Base-by-base conservation (phyloP, 345 rosid genomes). In the Ricinus communis region DNA sequence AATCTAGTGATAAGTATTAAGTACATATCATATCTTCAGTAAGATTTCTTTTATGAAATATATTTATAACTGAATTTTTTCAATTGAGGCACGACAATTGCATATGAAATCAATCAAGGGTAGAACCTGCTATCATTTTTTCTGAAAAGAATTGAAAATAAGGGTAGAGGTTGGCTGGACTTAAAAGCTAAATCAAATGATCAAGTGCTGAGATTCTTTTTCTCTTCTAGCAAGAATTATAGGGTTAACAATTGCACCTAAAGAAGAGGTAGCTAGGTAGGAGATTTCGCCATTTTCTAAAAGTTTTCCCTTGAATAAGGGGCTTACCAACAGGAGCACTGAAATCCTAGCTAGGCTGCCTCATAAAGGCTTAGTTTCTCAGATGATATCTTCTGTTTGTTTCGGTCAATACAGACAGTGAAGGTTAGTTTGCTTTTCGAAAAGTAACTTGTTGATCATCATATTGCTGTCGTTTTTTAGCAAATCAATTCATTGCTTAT, bases 301-400 rank as follows among this genome's bases (percentile, higher is more conserved):
- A 24, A 1, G 24, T 9, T 45, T 24, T 0, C 9, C 11, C n/a
- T 36, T 41, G 24, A 38, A 61, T 22, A 51, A 18, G 33, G 8
- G 71, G 3, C 47, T 57, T n/a, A 22, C 13, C 56, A 65, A 28
- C 21, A 22, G 41, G 28, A 46, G 73, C 81, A 67, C 86, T 73
- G 79, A 81, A 76, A 78, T 51, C 66, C 59, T 72, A 15, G 69
- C 67, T 68, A 21, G 65, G 46, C 58, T 68, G 45, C 68, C 58
- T 43, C 71, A 50, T 65, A 16, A 40, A 25, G 69, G 14, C 22
- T 56, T 50, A 36, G 51, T n/a, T 43, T 10, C 53, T 51, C 25
- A 70, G 64, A 38, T 43, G 65, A 31, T 43, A 18, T 66, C 24
- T 54, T 27, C 72, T 56, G 1, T 45, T 72, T 52, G 68, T 46